These are phyloP conservation scores for Trypanosoma mega DNA, from an alignment of 208 protist genomes.

Conservation along the genomic window DNA sequence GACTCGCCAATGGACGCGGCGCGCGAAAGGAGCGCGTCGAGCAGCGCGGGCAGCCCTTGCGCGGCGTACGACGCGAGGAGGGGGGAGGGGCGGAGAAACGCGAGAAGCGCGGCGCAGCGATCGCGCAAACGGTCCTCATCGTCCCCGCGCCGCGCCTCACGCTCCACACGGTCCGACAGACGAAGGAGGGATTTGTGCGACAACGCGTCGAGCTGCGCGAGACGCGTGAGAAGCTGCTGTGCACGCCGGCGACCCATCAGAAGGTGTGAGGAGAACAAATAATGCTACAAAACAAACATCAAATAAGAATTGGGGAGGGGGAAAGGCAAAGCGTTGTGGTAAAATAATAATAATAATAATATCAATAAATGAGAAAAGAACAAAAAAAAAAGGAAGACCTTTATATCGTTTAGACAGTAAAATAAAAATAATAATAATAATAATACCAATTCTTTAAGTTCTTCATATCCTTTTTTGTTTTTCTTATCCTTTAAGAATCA, in stretches of 20 bases:
- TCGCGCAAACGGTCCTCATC: background rate
- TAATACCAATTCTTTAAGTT: constrained; percentile 6
- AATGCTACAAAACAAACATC: background rate
- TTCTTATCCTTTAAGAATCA: too few species aligned
- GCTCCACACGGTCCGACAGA: constrained; percentile 15
- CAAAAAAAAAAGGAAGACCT: too few species aligned
- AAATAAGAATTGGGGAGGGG: background rate
- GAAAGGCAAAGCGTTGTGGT: background rate
- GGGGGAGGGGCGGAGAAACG: background rate
- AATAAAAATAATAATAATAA: constrained; percentile 25
- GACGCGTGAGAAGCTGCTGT: constrained; percentile 7
- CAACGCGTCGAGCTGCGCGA: constrained; percentile 15
- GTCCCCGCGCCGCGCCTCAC: constrained; percentile 4
- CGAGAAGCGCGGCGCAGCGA: constrained; percentile 10
- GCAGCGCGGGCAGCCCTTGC: constrained; percentile 15
- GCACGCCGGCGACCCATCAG: constrained; percentile 20
- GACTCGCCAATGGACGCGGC: too few species aligned
- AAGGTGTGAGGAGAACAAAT: background rate
- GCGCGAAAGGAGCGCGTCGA: constrained; percentile 2
- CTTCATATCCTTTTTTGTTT: too few species aligned
- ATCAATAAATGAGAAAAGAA: constrained; percentile 4
- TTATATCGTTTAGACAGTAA: too few species aligned
- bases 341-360: background rate
- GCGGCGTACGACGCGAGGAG: constrained; percentile 12
- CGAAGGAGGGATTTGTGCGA: constrained; percentile 1